Evolutionary conservation across 1,139 yeast genomes (phyloP).

Genomic region (Suhomyces bokatorum): DNA sequence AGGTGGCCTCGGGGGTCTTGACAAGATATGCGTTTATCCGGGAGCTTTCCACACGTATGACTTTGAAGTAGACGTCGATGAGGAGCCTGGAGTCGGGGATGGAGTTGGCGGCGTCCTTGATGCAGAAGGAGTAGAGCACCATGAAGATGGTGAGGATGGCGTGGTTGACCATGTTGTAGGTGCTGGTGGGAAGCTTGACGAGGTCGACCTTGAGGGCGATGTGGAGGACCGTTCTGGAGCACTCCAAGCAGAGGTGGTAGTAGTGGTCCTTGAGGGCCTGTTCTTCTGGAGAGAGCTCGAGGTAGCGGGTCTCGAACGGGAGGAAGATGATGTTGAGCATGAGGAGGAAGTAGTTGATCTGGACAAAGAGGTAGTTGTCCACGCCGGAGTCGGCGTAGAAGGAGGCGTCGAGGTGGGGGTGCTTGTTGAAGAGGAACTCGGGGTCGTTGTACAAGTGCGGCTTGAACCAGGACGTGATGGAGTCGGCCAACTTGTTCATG

Average conservation of each 20-base stretch:
- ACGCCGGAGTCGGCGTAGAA: conserved; percentile 3
- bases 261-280: conserved; percentile 19
- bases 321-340: conserved; percentile 37
- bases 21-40: background rate
- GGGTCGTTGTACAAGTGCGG: conserved; percentile 7
- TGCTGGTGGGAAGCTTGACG: conserved; percentile 23
- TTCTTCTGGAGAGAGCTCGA: conserved; percentile 18
- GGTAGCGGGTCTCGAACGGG: conserved; percentile 18
- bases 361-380: conserved; percentile 25
- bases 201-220: conserved; percentile 24
- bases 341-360: conserved; percentile 35
- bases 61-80: conserved; percentile 1
- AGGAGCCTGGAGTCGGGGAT: background rate
- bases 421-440: conserved; percentile 5
- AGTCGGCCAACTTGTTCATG: background rate
- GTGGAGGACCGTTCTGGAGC: conserved; percentile 37
- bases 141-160: conserved; percentile 35
- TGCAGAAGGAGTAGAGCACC: background rate
- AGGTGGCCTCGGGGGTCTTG: background rate
- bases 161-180: conserved; percentile 33
- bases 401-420: background rate
- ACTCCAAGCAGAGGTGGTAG: conserved; percentile 28
- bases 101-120: background rate
- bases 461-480: conserved; percentile 2
- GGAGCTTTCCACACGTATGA: background rate